Base-by-base conservation (phyloP, 2,329 filamentous ascomycete species). In the Fusarium humuli region DNA sequence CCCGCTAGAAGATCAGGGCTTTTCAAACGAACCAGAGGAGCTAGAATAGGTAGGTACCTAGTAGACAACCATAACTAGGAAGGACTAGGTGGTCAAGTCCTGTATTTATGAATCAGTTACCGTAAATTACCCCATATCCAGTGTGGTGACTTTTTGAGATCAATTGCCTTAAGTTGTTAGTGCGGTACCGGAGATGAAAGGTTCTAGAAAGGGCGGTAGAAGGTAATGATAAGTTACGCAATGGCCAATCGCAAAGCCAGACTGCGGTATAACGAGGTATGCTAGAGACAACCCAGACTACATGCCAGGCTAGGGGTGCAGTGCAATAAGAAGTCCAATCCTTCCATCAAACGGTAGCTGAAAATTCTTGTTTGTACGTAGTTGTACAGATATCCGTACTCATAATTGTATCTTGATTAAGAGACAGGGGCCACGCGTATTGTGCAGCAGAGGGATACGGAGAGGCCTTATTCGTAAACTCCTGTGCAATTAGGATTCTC, bases 151-250 rank as follows among this genome's bases (percentile, higher is more conserved):
- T 40, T 57, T 59, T 48, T 22, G 49, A 52, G 56, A 61, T 23
- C 40, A 57, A 50, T 34, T 29, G 42, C 47, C 23, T 40, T 46
- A 42, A 47, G 29, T 32, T 46, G 27, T 48, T 56, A 61, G 61
- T 32, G 63, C 42, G 47, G 48, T 48, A 50, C 45, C 62, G 57
- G 72, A 74, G 53, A 74, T 74, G 72, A 74, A 63, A 61, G 46
- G 34, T 47, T 74, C 72, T 74, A 74, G 72, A 74, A 74, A 64
- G 61, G 70, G 57, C 61, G 47, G 60, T 58, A 71, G 72, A 74
- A 74, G 72, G 50, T 12, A 50, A 57, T 53, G 48, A 49, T 49
- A 44, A 50, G 56, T 37, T 25, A 42, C 9, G 20, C 22, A 23
- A 30, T 22, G 55, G 57, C 72, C 72, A 74, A 73, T 74, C 14